Percentiles rank a stretch among this genome's conserved stretches.
These are phyloP conservation scores for Coemansia pectinata DNA, from an alignment of 192 early-diverging fungal species.

Conservation along the genomic window DNA sequence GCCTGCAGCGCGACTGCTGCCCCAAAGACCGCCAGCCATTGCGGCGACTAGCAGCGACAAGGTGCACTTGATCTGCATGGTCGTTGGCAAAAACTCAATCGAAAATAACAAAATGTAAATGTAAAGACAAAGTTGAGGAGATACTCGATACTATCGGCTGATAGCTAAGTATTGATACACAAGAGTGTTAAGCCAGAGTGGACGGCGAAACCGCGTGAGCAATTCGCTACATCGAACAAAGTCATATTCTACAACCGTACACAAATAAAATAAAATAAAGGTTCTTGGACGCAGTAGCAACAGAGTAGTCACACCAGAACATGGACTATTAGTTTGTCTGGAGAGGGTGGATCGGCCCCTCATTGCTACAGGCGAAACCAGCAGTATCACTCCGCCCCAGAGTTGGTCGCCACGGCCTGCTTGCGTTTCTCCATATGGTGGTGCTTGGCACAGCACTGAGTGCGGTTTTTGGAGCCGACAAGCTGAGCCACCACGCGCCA, in stretches of 20 bases:
- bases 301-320: not conserved
- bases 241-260: not conserved
- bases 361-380: not conserved
- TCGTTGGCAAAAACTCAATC: not conserved
- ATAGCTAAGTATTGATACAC: not conserved
- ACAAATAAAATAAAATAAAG: not conserved
- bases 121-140: not conserved
- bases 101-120: not conserved
- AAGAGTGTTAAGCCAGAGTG: not conserved
- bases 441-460: not conserved
- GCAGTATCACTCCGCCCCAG: not conserved
- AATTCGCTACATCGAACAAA: not conserved
- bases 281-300: not conserved
- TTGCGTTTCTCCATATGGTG: not conserved
- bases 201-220: slow-evolving; percentile 2
- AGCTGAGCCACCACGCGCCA: slow-evolving; percentile 1
- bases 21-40: not conserved
- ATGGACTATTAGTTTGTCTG: not conserved
- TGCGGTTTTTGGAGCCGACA: not conserved
- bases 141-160: not conserved
- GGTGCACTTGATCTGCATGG: slow-evolving; percentile 4
- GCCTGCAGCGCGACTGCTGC: not conserved
- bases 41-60: not conserved
- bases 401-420: not conserved
- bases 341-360: not conserved